These are phyloP conservation scores for Ramichloridium luteum DNA, from an alignment of 2,329 filamentous ascomycete genomes.

Conservation along the genomic window DNA sequence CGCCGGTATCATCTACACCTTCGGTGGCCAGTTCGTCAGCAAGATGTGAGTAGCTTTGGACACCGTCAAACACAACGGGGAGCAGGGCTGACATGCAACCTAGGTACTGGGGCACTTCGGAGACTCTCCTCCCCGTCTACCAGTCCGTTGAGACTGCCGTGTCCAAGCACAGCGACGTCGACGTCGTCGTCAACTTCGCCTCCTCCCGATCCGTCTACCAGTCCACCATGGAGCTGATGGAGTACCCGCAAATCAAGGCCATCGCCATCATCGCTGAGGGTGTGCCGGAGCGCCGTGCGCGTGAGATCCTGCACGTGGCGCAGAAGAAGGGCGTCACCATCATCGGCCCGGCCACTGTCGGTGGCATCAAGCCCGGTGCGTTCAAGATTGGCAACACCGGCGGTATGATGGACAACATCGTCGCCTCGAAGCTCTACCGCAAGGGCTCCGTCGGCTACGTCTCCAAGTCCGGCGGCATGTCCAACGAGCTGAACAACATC, in stretches of 20 bases:
- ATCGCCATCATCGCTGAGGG: slow-evolving; percentile 99
- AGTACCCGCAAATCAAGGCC: slow-evolving; percentile 90
- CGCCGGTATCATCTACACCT: slow-evolving; percentile 99
- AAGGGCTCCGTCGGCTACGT: slow-evolving; percentile 98
- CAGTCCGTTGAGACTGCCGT: slow-evolving; percentile 87
- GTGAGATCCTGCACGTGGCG: slow-evolving; percentile 93
- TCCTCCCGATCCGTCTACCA: slow-evolving; percentile 97
- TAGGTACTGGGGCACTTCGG: slow-evolving; percentile 95
- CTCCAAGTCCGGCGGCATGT: slow-evolving; percentile 99
- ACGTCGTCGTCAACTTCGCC: slow-evolving; percentile 98
- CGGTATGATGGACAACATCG: slow-evolving; percentile 99
- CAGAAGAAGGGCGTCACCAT: slow-evolving; percentile 99
- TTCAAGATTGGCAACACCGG: slow-evolving; percentile 99
- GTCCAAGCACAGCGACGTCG: slow-evolving; percentile 91
- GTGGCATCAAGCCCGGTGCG: slow-evolving; percentile 97
- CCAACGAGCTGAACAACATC: slow-evolving; percentile 99
- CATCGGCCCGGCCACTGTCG: slow-evolving; percentile 94
- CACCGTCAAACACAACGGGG: slow-evolving; percentile 5
- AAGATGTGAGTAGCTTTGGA: slow-evolving; percentile 63
- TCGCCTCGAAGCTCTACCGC: slow-evolving; percentile 98
- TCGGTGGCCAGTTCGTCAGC: slow-evolving; percentile 99
- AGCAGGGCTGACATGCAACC: slow-evolving; percentile 15
- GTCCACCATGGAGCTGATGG: slow-evolving; percentile 98
- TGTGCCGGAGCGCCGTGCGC: slow-evolving; percentile 95
- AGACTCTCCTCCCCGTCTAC: slow-evolving; percentile 97